Percentiles rank a stretch among this genome's conserved stretches.
These are phyloP conservation scores for Calocybe gambosa DNA, from an alignment of 1,284 basidiomycete species.

Conservation along the genomic window DNA sequence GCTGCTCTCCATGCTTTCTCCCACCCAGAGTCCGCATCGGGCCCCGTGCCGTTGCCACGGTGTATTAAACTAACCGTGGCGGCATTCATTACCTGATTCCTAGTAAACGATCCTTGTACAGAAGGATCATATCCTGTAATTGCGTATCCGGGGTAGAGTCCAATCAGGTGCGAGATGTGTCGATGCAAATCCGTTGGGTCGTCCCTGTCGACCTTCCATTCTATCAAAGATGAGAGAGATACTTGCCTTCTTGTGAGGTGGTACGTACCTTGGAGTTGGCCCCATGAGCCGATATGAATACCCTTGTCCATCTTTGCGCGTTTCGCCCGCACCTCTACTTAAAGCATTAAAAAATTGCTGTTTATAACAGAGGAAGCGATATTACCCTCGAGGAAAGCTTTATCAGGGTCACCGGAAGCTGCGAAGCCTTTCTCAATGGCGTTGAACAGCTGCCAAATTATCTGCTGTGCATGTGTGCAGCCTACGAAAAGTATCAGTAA, in stretches of 20 bases:
- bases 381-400: constrained; percentile 52
- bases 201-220: constrained; percentile 76
- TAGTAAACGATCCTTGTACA: constrained; percentile 48
- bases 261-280: constrained; percentile 63
- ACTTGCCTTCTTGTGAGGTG: neutral
- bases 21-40: constrained; percentile 72
- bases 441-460: constrained; percentile 72
- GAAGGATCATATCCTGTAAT: constrained; percentile 47
- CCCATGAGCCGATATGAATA: constrained; percentile 67
- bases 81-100: constrained; percentile 48
- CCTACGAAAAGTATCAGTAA: constrained; percentile 30
- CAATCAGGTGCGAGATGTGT: constrained; percentile 69
- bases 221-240: constrained; percentile 27
- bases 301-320: constrained; percentile 66
- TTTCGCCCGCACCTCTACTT: constrained; percentile 49
- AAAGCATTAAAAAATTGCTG: neutral
- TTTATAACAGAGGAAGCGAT: neutral
- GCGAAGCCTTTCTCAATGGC: constrained; percentile 57
- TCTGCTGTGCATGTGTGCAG: constrained; percentile 64
- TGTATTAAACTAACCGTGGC: constrained; percentile 54
- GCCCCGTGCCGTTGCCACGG: constrained; percentile 64
- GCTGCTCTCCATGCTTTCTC: constrained; percentile 75
- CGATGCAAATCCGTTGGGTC: constrained; percentile 59
- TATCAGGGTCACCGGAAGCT: constrained; percentile 59
- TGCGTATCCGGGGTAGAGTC: constrained; percentile 71